Evolutionary conservation across 192 early-diverging fungal genomes (phyloP), one percentile per base, ranked within the genome.

Genomic region (Gamsiella multidivaricata): DNA sequence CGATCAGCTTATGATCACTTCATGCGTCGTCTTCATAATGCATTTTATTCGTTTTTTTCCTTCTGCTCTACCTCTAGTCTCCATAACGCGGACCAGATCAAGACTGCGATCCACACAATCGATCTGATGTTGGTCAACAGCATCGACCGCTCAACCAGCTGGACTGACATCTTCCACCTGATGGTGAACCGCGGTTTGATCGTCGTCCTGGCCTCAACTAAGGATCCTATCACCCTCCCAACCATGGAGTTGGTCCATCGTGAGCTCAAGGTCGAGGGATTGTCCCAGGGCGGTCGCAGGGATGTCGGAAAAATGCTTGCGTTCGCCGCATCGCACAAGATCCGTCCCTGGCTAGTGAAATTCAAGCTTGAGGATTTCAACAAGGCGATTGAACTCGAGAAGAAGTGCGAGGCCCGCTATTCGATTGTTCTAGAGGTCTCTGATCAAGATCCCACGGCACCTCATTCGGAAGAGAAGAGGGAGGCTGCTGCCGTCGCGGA

Each of bases 361-460:
- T 81, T 85, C 45, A 85, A 89, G 8, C 82, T 92, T 69, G 82
- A 71, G 26, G 81, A 91, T 33, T 82, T 84, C 45, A 89, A 91
- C 55, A 83, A 84, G 56, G 94, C 87, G 7, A 61, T 92, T 39
- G 70, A 88, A 65, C 70, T 65, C 43, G 68, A 92, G 42, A 84
- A 85, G 61, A 73, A 82, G 26, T 89, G 90, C 57, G 85, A 88
- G 61, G 89, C 83, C 5, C 85, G 85, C 64, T 94, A 92, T 69
- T 84, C 93, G 51, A 68, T 92, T 60, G 92, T 95, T 41, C 81
- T 93, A 45, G 83, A 90, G 56, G n/a, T n/a, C n/a, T n/a, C n/a
- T n/a, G n/a, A n/a, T n/a, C n/a, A n/a, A n/a, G n/a, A n/a, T n/a
- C n/a, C n/a, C n/a, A n/a, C n/a, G n/a, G n/a, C n/a, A n/a, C n/a